Base-by-base conservation (phyloP, 108 stramenopile species). In the Pelagomonas calceolata region DNA sequence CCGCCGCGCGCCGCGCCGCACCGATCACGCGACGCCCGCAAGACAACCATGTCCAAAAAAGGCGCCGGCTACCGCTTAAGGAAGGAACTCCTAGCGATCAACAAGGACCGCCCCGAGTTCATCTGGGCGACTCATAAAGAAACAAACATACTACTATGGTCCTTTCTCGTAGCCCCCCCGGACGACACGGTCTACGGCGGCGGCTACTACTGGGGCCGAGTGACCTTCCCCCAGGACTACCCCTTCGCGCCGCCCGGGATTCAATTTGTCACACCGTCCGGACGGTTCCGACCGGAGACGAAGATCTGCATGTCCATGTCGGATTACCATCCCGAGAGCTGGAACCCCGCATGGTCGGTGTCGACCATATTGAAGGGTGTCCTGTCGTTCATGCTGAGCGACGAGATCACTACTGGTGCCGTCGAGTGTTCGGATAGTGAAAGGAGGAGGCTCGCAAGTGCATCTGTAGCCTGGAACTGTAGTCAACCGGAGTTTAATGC, bases 211-310 rank as follows among this genome's bases (percentile, higher is more conserved):
- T 82, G 84, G 39, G 90, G 90, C 31, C 88, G 90, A 75, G 76
- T 90, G 30, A 69, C 87, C 7, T 91, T 94, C 67, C 92, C 93
- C 3, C 86, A 82, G 44, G 86, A 87, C 70, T 98, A 98, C 73
- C 97, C 97, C 4, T 80, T 94, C 75, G 95, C 92, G 72, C 97
- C 97, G 18, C 97, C 97, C 14, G 79, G 87, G 37, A 90, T 98
- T 18, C 85, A 95, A 18, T 95, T 98, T 95, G 63, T 88, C 64
- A 98, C 97, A 14, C 95, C 93, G 34, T 80, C 80, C 63, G 92
- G 92, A n/a, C 85, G 95, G 60, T 94, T 94, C 79, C 88, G 85
- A 66, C 81, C 92, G 29, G 85, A 88, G 46, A 73, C 89, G 39
- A 78, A 92, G 39, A 70, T 96, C 64, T 96, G 95, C 82, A 75